Conservation (phyloP, 2,329 filamentous ascomycete species). For the Talaromyces piceae region DNA sequence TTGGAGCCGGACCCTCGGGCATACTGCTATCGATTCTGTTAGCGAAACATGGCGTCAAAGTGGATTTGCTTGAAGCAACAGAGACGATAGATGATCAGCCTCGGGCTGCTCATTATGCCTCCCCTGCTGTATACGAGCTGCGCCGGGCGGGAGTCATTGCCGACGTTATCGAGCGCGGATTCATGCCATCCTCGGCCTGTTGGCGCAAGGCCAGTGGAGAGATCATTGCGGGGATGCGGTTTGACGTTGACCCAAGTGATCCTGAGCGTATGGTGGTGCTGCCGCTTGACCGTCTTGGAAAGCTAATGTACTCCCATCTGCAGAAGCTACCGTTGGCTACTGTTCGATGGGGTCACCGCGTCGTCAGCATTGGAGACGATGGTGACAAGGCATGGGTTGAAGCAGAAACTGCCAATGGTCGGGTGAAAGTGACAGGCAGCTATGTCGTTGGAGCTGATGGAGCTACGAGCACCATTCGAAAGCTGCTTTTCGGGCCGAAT, state of each 20-base stretch:
- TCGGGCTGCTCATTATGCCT: slow-evolving; percentile 55
- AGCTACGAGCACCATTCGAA: slow-evolving; percentile 33
- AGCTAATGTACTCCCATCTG: slow-evolving; percentile 35
- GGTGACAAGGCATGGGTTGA: slow-evolving; percentile 25
- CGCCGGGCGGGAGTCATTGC: slow-evolving; percentile 52
- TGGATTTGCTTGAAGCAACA: slow-evolving; percentile 46
- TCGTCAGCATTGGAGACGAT: slow-evolving; percentile 43
- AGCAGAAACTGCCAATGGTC: slow-evolving; percentile 11
- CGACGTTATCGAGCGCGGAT: slow-evolving; percentile 39
- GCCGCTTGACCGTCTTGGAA: slow-evolving; percentile 37
- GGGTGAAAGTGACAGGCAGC: slow-evolving; percentile 32
- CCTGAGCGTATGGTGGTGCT: slow-evolving; percentile 35
- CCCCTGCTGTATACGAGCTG: slow-evolving; percentile 52
- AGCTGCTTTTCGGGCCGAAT: slow-evolving; percentile 36
- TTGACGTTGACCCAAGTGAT: slow-evolving; percentile 14
- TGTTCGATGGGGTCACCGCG: slow-evolving; percentile 42
- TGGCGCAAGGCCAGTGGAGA: slow-evolving; percentile 33
- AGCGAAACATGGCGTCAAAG: slow-evolving; percentile 24
- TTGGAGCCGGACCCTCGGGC: slow-evolving; percentile 27
- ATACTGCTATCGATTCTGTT: slow-evolving; percentile 24
- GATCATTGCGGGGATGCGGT: slow-evolving; percentile 20
- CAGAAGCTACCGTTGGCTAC: slow-evolving; percentile 25
- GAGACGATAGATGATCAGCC: slow-evolving; percentile 51
- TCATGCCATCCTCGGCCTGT: slow-evolving; percentile 36
- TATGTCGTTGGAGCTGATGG: slow-evolving; percentile 54